A percentile compares a stretch with the other conserved stretches of the same genome.
Evolutionary conservation across 345 rosid species (phyloP).

Genomic region (Heritiera littoralis): DNA sequence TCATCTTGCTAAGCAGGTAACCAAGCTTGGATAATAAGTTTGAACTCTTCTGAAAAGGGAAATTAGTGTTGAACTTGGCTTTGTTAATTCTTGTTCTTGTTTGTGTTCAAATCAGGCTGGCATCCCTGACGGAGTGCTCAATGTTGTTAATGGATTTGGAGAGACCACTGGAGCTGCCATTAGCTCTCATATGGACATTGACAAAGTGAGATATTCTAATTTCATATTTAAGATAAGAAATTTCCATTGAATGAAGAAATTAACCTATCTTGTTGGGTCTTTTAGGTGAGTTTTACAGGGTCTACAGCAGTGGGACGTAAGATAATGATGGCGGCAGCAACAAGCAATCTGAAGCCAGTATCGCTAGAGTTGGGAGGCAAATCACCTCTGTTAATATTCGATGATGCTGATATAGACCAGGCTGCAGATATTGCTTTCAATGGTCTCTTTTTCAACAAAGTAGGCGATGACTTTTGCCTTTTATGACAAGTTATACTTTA

Average conservation of each 20-base stretch:
- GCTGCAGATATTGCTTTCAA: slow-evolving; percentile 65
- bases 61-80: background rate
- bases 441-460: slow-evolving; percentile 59
- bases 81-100: background rate
- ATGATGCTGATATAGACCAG: slow-evolving; percentile 67
- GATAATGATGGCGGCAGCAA: slow-evolving; percentile 74
- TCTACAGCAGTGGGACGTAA: slow-evolving; percentile 75
- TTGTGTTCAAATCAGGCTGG: slow-evolving; percentile 30
- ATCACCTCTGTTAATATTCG: slow-evolving; percentile 73
- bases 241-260: background rate
- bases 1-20: slow-evolving; percentile 53
- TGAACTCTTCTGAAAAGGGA: background rate
- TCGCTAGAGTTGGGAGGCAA: slow-evolving; percentile 86
- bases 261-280: background rate
- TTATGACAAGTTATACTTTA: background rate
- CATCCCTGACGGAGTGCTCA: slow-evolving; percentile 81
- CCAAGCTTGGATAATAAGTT: background rate
- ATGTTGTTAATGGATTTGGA: slow-evolving; percentile 77
- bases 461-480: background rate
- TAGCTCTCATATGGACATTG: slow-evolving; percentile 76
- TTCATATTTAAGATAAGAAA: background rate
- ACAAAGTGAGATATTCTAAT: slow-evolving; percentile 43
- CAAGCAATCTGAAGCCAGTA: slow-evolving; percentile 70
- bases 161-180: slow-evolving; percentile 80
- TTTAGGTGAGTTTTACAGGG: slow-evolving; percentile 80